Evolutionary conservation across 2,329 filamentous ascomycete species (phyloP).

Genomic region (Alternaria sp.): DNA sequence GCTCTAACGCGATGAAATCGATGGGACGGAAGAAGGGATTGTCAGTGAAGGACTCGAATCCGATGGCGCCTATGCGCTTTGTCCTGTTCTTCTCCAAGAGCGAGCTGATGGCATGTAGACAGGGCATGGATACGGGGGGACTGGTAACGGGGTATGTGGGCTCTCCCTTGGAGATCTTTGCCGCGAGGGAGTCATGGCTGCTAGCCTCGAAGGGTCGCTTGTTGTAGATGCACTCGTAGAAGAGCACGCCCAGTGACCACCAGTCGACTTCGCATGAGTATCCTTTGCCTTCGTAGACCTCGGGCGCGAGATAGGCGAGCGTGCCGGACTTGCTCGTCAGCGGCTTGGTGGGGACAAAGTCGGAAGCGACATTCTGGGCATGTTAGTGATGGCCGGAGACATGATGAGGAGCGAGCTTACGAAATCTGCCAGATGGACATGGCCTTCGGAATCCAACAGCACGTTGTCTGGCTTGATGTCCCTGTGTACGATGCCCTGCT

Average conservation of each 20-base stretch:
- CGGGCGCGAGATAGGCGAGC: constrained; percentile 91
- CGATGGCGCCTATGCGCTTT: constrained; percentile 80
- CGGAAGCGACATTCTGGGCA: constrained; percentile 88
- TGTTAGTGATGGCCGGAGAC: constrained; percentile 44
- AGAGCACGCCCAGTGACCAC: constrained; percentile 98
- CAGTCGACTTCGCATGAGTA: constrained; percentile 93
- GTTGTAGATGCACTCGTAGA: constrained; percentile 99
- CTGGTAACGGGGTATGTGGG: constrained; percentile 92
- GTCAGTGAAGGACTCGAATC: constrained; percentile 82
- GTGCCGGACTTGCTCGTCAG: constrained; percentile 97
- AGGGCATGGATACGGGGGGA: constrained; percentile 86
- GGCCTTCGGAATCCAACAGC: constrained; percentile 56
- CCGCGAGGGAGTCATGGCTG: constrained; percentile 79
- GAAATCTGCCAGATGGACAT: constrained; percentile 98
- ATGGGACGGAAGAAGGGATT: constrained; percentile 89
- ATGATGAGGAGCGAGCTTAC: constrained; percentile 59
- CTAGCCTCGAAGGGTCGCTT: constrained; percentile 96
- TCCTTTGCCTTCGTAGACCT: constrained; percentile 89
- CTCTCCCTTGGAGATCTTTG: constrained; percentile 79
- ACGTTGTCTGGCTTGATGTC: constrained; percentile 54
- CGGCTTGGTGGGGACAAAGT: constrained; percentile 80
- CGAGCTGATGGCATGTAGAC: constrained; percentile 85
- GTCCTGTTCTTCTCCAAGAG: constrained; percentile 81
- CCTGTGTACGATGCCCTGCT: constrained; percentile 51
- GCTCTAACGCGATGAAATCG: constrained; percentile 83